Evolutionary conservation across 768 basidiomycete genomes (phyloP).

Genomic region (Boletus edulis): DNA sequence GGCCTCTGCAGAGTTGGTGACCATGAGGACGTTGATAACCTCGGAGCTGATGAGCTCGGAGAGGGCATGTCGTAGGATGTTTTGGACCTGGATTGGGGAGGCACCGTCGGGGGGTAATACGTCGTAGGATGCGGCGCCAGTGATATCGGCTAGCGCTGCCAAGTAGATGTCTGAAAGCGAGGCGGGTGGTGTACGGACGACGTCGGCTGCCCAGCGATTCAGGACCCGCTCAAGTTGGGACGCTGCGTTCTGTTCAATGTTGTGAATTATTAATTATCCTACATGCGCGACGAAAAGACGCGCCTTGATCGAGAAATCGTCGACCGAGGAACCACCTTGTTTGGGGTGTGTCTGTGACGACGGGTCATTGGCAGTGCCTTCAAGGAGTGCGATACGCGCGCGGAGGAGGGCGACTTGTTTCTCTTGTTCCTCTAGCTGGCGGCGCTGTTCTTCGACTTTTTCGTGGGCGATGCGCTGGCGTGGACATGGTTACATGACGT

Average conservation of each 20-base stretch:
- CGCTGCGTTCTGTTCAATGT: constrained; percentile 60
- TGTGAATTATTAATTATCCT: neutral
- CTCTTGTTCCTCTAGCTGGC: constrained; percentile 81
- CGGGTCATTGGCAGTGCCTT: constrained; percentile 52
- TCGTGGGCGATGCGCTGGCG: constrained; percentile 76
- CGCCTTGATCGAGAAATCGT: constrained; percentile 88
- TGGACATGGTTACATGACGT: neutral
- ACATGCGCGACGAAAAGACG: constrained; percentile 10
- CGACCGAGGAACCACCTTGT: constrained; percentile 63
- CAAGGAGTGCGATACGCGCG: constrained; percentile 3
- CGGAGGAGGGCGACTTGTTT: constrained; percentile 59
- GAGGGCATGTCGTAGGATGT: constrained; percentile 76
- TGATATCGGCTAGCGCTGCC: constrained; percentile 60
- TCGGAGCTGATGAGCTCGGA: constrained; percentile 72
- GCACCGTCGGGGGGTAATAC: constrained; percentile 38
- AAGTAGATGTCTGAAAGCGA: constrained; percentile 52
- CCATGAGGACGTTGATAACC: constrained; percentile 80
- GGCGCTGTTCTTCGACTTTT: constrained; percentile 80
- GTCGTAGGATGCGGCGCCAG: constrained; percentile 41
- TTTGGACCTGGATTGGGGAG: constrained; percentile 73
- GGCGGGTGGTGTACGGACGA: neutral
- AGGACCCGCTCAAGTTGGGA: constrained; percentile 79
- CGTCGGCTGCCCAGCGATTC: constrained; percentile 70
- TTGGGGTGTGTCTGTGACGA: constrained; percentile 27
- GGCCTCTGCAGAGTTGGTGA: constrained; percentile 82